Conservation (phyloP, 306 rosid species). For the Begonia loranthoides region DNA sequence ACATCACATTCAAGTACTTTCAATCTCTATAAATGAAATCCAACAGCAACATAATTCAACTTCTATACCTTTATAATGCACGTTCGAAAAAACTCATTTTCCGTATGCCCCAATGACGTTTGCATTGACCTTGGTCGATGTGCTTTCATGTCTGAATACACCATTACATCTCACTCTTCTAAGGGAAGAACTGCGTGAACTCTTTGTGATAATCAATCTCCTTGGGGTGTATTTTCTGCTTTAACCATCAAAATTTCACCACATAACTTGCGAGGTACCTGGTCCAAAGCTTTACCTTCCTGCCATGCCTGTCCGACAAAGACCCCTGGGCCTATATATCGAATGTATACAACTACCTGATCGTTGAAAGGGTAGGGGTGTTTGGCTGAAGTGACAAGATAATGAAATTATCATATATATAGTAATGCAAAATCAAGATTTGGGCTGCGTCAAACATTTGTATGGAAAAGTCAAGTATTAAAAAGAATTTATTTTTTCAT, state of each 20-base stretch:
- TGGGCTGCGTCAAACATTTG: no score
- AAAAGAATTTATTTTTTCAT: no score
- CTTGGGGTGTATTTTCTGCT: constrained; percentile 24
- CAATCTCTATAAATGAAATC: no score
- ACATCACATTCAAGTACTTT: no score
- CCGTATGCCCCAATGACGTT: no score
- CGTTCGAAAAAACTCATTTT: no score
- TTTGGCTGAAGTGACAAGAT: constrained; percentile 33
- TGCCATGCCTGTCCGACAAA: constrained; percentile 88
- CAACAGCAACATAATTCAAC: no score
- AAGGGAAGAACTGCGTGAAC: constrained; percentile 2
- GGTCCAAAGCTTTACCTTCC: constrained; percentile 64
- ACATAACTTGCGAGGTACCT: constrained; percentile 64
- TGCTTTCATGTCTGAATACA: neutral
- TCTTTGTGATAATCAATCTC: constrained; percentile 7
- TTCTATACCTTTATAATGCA: no score
- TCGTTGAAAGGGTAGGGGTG: constrained; percentile 74
- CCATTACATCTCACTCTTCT: constrained; percentile 2
- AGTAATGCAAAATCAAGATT: no score
- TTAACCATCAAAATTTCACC: constrained; percentile 67
- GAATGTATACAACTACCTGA: constrained; percentile 57
- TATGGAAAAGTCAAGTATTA: no score
- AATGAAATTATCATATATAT: neutral
- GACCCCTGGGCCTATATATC: constrained; percentile 62
- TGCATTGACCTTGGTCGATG: no score